Evolutionary conservation across 2,329 filamentous ascomycete genomes (phyloP).

Genomic region (Colletotrichum phormii): DNA sequence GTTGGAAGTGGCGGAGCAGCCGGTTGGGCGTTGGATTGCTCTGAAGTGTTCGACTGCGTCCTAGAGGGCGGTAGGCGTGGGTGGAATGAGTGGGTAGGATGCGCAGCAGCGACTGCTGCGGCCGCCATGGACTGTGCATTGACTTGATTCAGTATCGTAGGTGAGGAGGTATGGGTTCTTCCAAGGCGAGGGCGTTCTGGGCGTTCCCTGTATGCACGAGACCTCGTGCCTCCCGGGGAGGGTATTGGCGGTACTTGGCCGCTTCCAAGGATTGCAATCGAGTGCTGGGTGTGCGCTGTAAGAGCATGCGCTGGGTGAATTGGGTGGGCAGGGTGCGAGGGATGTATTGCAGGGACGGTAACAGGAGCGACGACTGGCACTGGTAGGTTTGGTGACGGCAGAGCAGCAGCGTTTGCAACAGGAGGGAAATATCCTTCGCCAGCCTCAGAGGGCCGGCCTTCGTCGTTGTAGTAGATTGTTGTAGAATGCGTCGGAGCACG

Average conservation of each 20-base stretch:
- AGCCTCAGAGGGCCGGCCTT: conserved; percentile 73
- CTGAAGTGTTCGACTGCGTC: conserved; percentile 70
- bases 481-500: conserved; percentile 59
- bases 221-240: conserved; percentile 78
- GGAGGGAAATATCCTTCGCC: conserved; percentile 88
- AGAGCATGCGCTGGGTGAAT: conserved; percentile 34
- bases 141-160: conserved; percentile 71
- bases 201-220: conserved; percentile 67
- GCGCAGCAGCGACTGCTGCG: conserved; percentile 47
- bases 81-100: conserved; percentile 51
- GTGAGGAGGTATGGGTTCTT: conserved; percentile 84
- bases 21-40: conserved; percentile 58
- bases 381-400: conserved; percentile 54
- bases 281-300: conserved; percentile 59
- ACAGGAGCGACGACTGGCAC: conserved; percentile 51
- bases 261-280: conserved; percentile 84
- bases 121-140: conserved; percentile 50
- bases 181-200: conserved; percentile 70
- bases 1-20: conserved; percentile 63
- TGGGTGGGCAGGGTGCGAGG: conserved; percentile 39
- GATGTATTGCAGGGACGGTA: conserved; percentile 49
- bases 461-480: conserved; percentile 70
- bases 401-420: conserved; percentile 56
- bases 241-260: conserved; percentile 85
- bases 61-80: conserved; percentile 61